Conservation (phyloP, 768 basidiomycete species). For the Pleurotus eryngii region DNA sequence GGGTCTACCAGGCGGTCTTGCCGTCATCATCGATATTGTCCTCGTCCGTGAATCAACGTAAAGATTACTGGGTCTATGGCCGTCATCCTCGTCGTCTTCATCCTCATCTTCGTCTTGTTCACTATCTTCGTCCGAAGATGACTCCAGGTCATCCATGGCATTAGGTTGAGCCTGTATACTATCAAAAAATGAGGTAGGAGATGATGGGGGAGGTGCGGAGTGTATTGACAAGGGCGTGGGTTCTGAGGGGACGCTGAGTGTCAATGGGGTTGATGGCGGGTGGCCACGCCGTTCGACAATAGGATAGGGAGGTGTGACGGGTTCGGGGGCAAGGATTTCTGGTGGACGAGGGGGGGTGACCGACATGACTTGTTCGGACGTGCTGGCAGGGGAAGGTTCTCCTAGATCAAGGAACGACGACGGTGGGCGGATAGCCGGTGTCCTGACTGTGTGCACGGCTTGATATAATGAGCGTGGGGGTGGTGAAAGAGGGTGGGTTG, state of each 20-base stretch:
- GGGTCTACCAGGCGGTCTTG: conserved; percentile 26
- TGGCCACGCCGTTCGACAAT: conserved; percentile 28
- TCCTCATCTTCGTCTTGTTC: conserved; percentile 36
- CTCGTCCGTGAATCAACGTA: conserved; percentile 33
- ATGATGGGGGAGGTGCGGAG: conserved; percentile 61
- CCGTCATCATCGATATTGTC: conserved; percentile 33
- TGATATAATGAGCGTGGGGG: conserved; percentile 37
- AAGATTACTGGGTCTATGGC: conserved; percentile 15
- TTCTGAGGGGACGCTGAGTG: conserved; percentile 45
- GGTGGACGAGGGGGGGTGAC: conserved; percentile 13
- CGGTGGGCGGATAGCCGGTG: conserved; percentile 8
- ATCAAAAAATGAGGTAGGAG: conserved; percentile 74
- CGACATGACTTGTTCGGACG: background rate
- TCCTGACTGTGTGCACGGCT: background rate
- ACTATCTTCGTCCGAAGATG: conserved; percentile 48
- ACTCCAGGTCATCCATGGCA: conserved; percentile 71
- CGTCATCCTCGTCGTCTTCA: conserved; percentile 23
- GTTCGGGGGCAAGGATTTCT: conserved; percentile 39
- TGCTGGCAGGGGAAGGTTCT: conserved; percentile 5
- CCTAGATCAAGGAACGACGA: conserved; percentile 8
- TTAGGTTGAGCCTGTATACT: conserved; percentile 65
- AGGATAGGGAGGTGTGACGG: conserved; percentile 41
- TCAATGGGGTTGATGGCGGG: conserved; percentile 23
- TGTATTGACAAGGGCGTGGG: conserved; percentile 44
- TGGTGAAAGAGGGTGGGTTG: conserved; percentile 53